Conservation (phyloP, 2,329 filamentous ascomycete genomes). For the Daldinia sp. region DNA sequence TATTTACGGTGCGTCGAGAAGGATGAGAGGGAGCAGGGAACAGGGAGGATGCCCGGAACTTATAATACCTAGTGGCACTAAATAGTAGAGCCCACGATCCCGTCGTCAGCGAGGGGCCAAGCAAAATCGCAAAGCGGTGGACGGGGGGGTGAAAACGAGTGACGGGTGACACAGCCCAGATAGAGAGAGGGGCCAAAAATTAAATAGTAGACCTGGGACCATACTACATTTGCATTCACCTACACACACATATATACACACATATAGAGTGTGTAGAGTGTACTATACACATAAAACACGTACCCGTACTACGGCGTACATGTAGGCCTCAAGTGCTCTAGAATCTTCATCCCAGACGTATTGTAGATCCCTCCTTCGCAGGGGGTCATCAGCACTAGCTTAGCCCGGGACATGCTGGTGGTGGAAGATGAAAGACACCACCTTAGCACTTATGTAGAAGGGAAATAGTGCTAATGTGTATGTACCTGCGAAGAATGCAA, state of each 20-base stretch:
- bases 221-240: constrained; percentile 18
- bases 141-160: constrained; percentile 23
- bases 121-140: constrained; percentile 24
- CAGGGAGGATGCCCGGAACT: constrained; percentile 45
- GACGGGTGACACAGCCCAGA: constrained; percentile 47
- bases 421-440: constrained; percentile 18
- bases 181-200: constrained; percentile 30
- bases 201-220: constrained; percentile 1
- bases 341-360: constrained; percentile 36
- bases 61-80: constrained; percentile 46
- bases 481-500: constrained; percentile 15
- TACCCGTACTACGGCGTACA: constrained; percentile 43
- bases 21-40: constrained; percentile 39
- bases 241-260: constrained; percentile 14
- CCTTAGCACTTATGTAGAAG: neutral
- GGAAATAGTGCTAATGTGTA: constrained; percentile 1
- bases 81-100: constrained; percentile 41
- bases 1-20: constrained; percentile 40
- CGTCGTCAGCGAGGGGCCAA: constrained; percentile 43
- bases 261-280: neutral
- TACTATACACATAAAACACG: constrained; percentile 26
- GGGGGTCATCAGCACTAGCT: constrained; percentile 33
- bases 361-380: constrained; percentile 38
- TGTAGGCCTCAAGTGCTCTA: constrained; percentile 37
- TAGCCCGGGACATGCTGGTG: constrained; percentile 20